Conservation (phyloP, 139 green algal species). For the Helicosporidium sp. region DNA sequence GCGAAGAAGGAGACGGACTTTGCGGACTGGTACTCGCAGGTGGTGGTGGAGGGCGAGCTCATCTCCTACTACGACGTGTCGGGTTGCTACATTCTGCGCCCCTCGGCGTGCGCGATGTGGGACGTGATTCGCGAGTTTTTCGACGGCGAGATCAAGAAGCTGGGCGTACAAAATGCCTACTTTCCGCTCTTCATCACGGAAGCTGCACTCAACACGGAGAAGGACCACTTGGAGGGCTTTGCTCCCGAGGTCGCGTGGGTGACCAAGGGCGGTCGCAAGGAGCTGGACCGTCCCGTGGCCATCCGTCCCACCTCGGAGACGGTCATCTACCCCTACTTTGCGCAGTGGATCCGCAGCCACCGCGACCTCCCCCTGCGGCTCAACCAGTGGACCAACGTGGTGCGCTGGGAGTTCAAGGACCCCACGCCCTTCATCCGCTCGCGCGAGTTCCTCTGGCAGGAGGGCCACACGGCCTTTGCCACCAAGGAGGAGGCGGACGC, state of each 20-base stretch:
- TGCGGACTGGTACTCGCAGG: conserved; percentile 63
- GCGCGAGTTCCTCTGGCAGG: conserved; percentile 91
- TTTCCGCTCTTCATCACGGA: conserved; percentile 98
- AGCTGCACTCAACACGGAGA: conserved; percentile 83
- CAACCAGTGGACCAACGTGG: conserved; percentile 98
- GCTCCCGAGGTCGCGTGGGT: conserved; percentile 81
- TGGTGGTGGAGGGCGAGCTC: conserved; percentile 43
- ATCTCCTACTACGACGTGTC: conserved; percentile 93
- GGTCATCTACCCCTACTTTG: conserved; percentile 93
- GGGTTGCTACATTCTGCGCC: conserved; percentile 94
- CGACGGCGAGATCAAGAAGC: conserved; percentile 73
- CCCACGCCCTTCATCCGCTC: conserved; percentile 94
- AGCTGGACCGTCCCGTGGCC: conserved; percentile 88
- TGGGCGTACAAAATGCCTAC: conserved; percentile 93
- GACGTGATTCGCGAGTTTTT: conserved; percentile 59
- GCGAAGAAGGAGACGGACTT: conserved; percentile 72
- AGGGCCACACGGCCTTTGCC: conserved; percentile 66
- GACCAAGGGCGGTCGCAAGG: conserved; percentile 61
- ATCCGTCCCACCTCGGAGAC: conserved; percentile 94
- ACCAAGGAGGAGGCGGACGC: conserved; percentile 69
- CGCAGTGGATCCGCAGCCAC: conserved; percentile 87
- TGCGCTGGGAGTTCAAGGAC: conserved; percentile 99
- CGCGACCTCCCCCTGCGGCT: conserved; percentile 88
- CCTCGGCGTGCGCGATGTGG: conserved; percentile 85
- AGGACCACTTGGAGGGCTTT: conserved; percentile 94